A percentile compares a stretch with the other conserved stretches of the same genome.
Conservation (phyloP, 805 yeast species). For the Ogataea methylovora region DNA sequence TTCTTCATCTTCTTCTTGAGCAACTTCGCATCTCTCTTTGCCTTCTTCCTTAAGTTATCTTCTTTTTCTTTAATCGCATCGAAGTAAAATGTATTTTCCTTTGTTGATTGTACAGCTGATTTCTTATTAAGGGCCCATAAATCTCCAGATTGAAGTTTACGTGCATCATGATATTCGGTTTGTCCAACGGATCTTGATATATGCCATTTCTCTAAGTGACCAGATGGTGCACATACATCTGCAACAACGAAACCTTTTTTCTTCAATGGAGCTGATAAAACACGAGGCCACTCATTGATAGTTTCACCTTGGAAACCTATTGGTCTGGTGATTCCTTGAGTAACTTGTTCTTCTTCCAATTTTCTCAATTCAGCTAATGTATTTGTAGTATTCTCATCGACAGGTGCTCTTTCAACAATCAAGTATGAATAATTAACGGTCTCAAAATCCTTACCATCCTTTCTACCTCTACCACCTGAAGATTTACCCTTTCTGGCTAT, state of each 20-base stretch:
- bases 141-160: slow-evolving; percentile 81
- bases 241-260: slow-evolving; percentile 76
- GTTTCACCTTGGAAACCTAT: slow-evolving; percentile 20
- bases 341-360: slow-evolving; percentile 6
- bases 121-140: slow-evolving; percentile 75
- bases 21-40: slow-evolving; percentile 17
- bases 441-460: slow-evolving; percentile 64
- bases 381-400: slow-evolving; percentile 32
- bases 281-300: slow-evolving; percentile 58
- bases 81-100: slow-evolving; percentile 23
- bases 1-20: slow-evolving; percentile 15
- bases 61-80: slow-evolving; percentile 28
- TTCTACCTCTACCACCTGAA: slow-evolving; percentile 70
- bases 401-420: slow-evolving; percentile 52
- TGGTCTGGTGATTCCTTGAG: slow-evolving; percentile 9
- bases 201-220: slow-evolving; percentile 80
- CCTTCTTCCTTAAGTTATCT: slow-evolving; percentile 16
- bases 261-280: slow-evolving; percentile 63
- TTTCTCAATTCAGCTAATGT: slow-evolving; percentile 34
- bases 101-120: slow-evolving; percentile 31
- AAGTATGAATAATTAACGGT: slow-evolving; percentile 68
- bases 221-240: slow-evolving; percentile 73
- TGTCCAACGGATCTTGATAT: slow-evolving; percentile 72
- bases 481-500: slow-evolving; percentile 41
- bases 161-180: slow-evolving; percentile 79